A percentile compares a stretch with the other conserved stretches of the same genome.
These are phyloP conservation scores for Sporothrix phasma DNA, from an alignment of 2,329 filamentous ascomycete species.

Conservation along the genomic window DNA sequence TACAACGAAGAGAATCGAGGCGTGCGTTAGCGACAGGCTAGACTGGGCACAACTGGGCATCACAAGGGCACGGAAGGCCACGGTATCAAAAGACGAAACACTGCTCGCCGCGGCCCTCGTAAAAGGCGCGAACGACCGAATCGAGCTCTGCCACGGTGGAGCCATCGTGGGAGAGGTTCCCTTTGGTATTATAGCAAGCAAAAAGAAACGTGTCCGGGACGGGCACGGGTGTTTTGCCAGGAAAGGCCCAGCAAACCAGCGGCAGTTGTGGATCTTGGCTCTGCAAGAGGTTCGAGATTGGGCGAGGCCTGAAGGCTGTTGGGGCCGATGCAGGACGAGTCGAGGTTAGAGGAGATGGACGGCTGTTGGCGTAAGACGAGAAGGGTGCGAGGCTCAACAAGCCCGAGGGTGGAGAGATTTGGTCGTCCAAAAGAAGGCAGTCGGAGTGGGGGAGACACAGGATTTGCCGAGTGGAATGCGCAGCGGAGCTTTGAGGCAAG, in stretches of 20 bases:
- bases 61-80: not conserved
- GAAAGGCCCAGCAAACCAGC: slow-evolving; percentile 11
- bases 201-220: not conserved
- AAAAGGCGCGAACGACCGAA: slow-evolving; percentile 91
- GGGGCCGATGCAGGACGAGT: not conserved
- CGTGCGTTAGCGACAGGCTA: slow-evolving; percentile 28
- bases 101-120: slow-evolving; percentile 89
- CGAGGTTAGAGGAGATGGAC: not conserved
- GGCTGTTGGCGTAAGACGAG: not conserved
- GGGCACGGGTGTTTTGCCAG: slow-evolving; percentile 3
- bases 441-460: slow-evolving; percentile 9
- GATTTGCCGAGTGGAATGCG: slow-evolving; percentile 8
- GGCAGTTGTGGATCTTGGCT: not conserved
- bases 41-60: slow-evolving; percentile 9
- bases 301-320: not conserved
- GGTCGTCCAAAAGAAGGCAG: not conserved
- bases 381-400: not conserved
- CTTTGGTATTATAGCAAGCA: not conserved
- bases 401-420: slow-evolving; percentile 6
- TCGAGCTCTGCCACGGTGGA: slow-evolving; percentile 87
- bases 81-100: too few species aligned
- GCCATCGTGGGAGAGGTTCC: slow-evolving; percentile 39
- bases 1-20: slow-evolving; percentile 32
- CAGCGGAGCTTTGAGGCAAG: not conserved
- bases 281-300: not conserved